Evolutionary conservation across 2,329 filamentous ascomycete species (phyloP).

Genomic region (Fusarium hainanense): DNA sequence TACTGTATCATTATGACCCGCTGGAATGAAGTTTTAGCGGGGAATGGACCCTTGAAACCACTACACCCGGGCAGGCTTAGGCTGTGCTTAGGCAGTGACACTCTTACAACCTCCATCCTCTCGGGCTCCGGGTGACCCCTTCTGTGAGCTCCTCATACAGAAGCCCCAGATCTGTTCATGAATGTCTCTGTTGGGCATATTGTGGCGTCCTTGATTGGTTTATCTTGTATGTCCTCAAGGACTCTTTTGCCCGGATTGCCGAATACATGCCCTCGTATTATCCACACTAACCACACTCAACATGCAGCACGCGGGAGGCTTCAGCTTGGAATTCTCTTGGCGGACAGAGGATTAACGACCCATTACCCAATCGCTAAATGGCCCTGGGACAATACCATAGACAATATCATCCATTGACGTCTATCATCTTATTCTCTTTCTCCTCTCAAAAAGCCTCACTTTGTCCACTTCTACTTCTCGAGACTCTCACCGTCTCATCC

Average conservation of each 20-base stretch:
- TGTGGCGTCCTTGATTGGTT: conserved; percentile 28
- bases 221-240: conserved; percentile 10
- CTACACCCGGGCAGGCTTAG: neutral
- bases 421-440: conserved; percentile 2
- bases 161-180: conserved; percentile 4
- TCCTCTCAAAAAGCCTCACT: conserved; percentile 15
- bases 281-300: conserved; percentile 39
- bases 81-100: conserved; percentile 5
- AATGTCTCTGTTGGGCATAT: conserved; percentile 9
- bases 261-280: conserved; percentile 28
- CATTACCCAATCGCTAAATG: conserved; percentile 19
- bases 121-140: conserved; percentile 16
- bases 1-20: neutral
- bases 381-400: conserved; percentile 4
- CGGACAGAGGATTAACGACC: conserved; percentile 18
- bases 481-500: conserved; percentile 9
- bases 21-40: conserved; percentile 24
- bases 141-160: conserved; percentile 3
- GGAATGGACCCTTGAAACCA: conserved; percentile 36
- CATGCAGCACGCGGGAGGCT: conserved; percentile 24
- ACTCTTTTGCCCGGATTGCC: conserved; percentile 18
- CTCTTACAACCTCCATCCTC: neutral
- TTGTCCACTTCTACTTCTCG: neutral
- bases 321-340: conserved; percentile 29
- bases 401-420: conserved; percentile 27